Conservation (phyloP, 371 early-diverging fungal genomes). For the Rhizopus arrhizus region DNA sequence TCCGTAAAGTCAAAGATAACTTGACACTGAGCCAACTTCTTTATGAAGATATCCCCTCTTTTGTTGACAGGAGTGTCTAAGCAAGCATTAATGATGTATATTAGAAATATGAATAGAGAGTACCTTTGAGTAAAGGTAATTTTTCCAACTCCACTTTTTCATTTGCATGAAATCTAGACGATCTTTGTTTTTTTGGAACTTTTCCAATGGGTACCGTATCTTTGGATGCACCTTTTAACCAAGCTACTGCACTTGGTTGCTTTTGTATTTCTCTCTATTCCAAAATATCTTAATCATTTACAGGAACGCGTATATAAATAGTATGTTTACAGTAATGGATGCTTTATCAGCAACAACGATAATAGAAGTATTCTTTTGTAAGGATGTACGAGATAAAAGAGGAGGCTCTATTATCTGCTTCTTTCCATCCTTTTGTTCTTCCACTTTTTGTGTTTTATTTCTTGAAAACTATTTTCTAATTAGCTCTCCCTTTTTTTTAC, state of each 20-base stretch:
- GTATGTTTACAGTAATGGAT: neutral
- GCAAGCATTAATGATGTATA: no score
- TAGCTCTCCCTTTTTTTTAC: neutral
- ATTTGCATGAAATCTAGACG: slow-evolving; percentile 85
- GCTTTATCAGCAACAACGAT: slow-evolving; percentile 2
- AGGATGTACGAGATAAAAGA: slow-evolving; percentile 25
- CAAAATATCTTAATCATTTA: no score
- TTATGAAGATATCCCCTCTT: slow-evolving; percentile 78
- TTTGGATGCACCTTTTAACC: slow-evolving; percentile 77
- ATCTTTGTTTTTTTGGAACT: slow-evolving; percentile 81
- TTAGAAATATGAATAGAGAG: neutral
- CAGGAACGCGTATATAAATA: neutral
- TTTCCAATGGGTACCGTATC: slow-evolving; percentile 80
- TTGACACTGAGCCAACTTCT: slow-evolving; percentile 87
- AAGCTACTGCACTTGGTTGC: slow-evolving; percentile 68
- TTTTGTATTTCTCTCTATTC: slow-evolving; percentile 14
- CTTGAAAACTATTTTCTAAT: slow-evolving; percentile 39
- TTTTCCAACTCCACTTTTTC: slow-evolving; percentile 75
- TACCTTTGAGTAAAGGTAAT: slow-evolving; percentile 75
- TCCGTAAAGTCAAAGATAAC: slow-evolving; percentile 94
- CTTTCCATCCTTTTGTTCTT: slow-evolving; percentile 5
- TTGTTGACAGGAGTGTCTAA: slow-evolving; percentile 69
- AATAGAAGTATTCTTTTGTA: slow-evolving; percentile 21
- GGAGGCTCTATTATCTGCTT: slow-evolving; percentile 11
- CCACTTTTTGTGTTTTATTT: slow-evolving; percentile 28